Evolutionary conservation across 2,329 filamentous ascomycete genomes (phyloP), one percentile per base, ranked within the genome.

Genomic region (Nothophoma quercina): DNA sequence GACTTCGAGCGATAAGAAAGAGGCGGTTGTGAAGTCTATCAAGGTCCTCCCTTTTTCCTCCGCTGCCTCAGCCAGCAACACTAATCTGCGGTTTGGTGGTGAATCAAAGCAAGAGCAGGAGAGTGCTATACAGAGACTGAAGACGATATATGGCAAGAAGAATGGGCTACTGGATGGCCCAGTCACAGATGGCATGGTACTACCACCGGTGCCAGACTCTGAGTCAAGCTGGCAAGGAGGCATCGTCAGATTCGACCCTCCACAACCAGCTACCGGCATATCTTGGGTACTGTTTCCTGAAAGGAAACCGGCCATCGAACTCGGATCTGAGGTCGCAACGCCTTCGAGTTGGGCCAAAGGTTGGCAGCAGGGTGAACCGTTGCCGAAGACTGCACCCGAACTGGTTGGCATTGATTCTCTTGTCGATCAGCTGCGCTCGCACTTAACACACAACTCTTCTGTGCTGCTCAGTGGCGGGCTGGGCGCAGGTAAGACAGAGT

Each of bases 391-490:
- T 18, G 75, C 82, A 28, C 85, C 88, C 8, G 71, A 81, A 3
- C 79, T 99, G 60, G 91, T 98, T 15, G 93, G 93, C 1, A 93
- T 98, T 51, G 91, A 98, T 63, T 78, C 82, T 2, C 78, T 96
- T 0, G 82, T 96, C 22, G 80, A 83, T 5, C 86, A 91, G 60
- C 80, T 96, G 16, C 81, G 88, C 54, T 87, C 85, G 2, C 90
- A 96, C 63, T 78, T 99, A 4, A 85, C 88, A 0, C 90, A 96
- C 63, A 85, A 90, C 59, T 97, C 93, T 0, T 98, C 95, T 0
- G 90, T 97, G 1, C 80, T 99, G 19, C 75, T 99, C 34, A 96
- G 92, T 0, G 95, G 95, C 30, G 91, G 90, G 0, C 85, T 96
- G 60, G 95, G 95, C 0, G 88, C 93, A 18, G 95, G 95, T 21